Base-by-base conservation (phyloP, 306 rosid genomes). In the Lathyrus oleraceus region DNA sequence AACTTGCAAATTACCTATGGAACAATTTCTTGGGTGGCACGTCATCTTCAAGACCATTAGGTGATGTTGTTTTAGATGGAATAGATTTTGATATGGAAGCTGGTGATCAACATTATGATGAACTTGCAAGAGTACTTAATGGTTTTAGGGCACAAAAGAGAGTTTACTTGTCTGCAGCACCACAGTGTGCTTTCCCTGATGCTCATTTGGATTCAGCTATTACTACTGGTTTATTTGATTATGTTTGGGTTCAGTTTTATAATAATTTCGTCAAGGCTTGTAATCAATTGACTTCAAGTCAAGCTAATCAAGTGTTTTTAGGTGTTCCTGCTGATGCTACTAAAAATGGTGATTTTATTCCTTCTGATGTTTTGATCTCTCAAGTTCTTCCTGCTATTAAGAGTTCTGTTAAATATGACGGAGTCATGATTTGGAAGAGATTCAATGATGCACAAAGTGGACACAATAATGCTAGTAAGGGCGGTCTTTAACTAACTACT, bases 311-410 rank as follows among this genome's bases (percentile, higher is more conserved):
- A 16, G 83, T 88, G 13, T 88, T 86, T 70, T 66, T 86, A 81
- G 96, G 97, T 20, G 58, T 91, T 0, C 97, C 92, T 0, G 95
- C 97, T 0, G 76, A 92, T 0, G 95, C 95, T 8, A 89, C 92
- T 1, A 71, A 88, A 2, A 56, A 72, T 0, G 73, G 86, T 5
- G 96, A 91, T 1, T 85, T 70, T 27, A 80, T 89, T 75, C 84
- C 92, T 1, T 45, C 81, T 0, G 71, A 78, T 19, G 71, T 87
- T 1, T 88, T 88, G 0, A 88, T 82, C 0, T 72, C 87, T 0
- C 48, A 82, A 8, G 75, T 10, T 88, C 89, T 5, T 72, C 90
- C 96, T 10, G 13, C 69, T 2, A 78, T 89, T 23, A 81, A 80
- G 67, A 13, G 28, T 20, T 76, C 85, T 47, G 0, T 75, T 0